phyloP scores from a whole-genome alignment of 148 eudicot genomes.

The Euryodendron excelsum region DNA sequence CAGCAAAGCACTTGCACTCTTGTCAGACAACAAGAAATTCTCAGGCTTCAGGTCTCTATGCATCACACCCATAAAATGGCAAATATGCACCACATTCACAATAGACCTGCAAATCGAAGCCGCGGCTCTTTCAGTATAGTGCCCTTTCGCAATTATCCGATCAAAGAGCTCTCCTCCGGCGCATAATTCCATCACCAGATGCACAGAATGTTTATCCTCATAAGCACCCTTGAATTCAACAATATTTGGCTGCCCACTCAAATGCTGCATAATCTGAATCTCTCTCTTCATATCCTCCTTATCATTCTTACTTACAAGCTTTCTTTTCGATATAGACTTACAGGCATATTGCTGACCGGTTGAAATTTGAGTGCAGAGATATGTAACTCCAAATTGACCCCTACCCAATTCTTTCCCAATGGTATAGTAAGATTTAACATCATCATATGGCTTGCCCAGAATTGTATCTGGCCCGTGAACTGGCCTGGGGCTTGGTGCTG shows the following conservation, averaged over 20 bases:
- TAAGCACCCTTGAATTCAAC: constrained; percentile 85
- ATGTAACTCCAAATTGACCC: constrained; percentile 76
- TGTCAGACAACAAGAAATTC: constrained; percentile 73
- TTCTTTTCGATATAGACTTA: constrained; percentile 72
- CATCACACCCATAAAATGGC: constrained; percentile 92
- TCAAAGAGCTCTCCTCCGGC: constrained; percentile 86
- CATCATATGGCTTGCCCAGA: constrained; percentile 70
- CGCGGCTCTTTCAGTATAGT: constrained; percentile 77
- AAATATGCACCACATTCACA: constrained; percentile 80
- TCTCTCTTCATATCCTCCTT: constrained; percentile 82
- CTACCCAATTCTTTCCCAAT: constrained; percentile 77
- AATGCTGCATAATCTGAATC: constrained; percentile 84
- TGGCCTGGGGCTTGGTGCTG: constrained; percentile 32
- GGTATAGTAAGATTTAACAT: constrained; percentile 53
- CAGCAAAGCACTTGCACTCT: constrained; percentile 53
- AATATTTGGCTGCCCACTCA: constrained; percentile 81
- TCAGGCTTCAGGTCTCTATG: constrained; percentile 87
- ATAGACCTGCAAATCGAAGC: constrained; percentile 66
- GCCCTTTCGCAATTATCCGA: constrained; percentile 76
- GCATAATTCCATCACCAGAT: constrained; percentile 88
- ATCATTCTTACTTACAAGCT: constrained; percentile 64
- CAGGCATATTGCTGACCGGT: constrained; percentile 64
- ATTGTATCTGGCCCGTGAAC: constrained; percentile 47
- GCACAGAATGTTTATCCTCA: constrained; percentile 64
- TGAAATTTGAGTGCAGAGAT: constrained; percentile 44